Base-by-base conservation (phyloP, 176 grass and related monocot species). In the Raddia distichophylla region DNA sequence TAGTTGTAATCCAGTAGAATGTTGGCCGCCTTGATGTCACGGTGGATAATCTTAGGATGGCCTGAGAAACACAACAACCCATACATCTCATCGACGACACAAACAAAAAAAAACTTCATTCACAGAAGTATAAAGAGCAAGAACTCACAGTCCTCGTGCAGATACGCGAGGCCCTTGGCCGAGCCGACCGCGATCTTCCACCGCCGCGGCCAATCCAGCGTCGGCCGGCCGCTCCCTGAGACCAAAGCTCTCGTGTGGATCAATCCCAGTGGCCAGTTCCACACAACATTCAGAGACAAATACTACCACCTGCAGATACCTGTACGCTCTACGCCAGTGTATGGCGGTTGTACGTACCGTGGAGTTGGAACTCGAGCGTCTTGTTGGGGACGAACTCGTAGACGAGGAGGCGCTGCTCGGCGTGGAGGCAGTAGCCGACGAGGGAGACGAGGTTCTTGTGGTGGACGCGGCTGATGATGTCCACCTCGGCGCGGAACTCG, bases 301-400 rank as follows among this genome's bases (percentile, higher is more conserved):
- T 40, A 5, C 37, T 5, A 40, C 3, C 27, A 27, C 27, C n/a
- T n/a, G n/a, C 27, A 27, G 27, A 27, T 1, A 27, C 27, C 27
- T 0, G 27, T 27, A 27, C 27, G 27, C 27, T 27, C 27, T 40
- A 40, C 4, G 37, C 37, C 37, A 40, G 2, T 40, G 37, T 40
- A 40, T 40, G 37, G 37, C 4, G 37, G 2, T 40, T 40, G 37
- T 40, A 40, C 71, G 49, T 96, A 97, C 94, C 91, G 55, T 92
- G 94, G 57, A 97, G 89, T 15, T 92, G 91, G 64, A 84, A 92
- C 48, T 90, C 91, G 51, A 97, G 94, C 0, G 91, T 97, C 85
- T 94, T 92, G 82, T 97, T 97, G 46, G 89, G 87, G 55, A 97
- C 87, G 80, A 86, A 97, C 80, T 97, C 91, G 80, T 92, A 97